Evolutionary conservation across 176 grass and related monocot species (phyloP).

Genomic region (Oryza officinalis): DNA sequence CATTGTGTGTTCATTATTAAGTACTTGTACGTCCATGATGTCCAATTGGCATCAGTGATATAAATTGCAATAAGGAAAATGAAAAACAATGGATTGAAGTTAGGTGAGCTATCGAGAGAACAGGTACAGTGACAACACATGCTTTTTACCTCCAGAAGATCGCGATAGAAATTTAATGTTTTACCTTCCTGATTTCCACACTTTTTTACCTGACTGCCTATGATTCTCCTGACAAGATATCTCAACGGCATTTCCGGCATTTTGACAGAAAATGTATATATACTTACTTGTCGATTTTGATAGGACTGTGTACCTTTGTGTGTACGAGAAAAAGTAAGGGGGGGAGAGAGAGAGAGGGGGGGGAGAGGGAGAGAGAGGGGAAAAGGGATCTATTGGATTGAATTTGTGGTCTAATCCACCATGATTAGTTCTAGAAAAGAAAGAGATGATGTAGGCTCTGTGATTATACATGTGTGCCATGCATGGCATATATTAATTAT

Average conservation of each 20-base stretch:
- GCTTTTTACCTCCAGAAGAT: background rate
- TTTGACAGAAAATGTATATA: background rate
- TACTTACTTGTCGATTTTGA: background rate
- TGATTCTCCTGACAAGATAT: slow-evolving; percentile 29
- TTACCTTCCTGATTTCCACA: background rate
- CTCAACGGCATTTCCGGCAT: slow-evolving; percentile 21
- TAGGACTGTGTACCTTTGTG: background rate
- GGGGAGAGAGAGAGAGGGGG: background rate
- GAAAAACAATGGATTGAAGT: background rate
- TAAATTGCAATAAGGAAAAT: background rate
- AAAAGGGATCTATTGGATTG: background rate
- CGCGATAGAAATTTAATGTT: background rate
- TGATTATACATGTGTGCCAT: no score
- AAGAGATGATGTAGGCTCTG: background rate
- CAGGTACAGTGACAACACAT: background rate
- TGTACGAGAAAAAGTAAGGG: background rate
- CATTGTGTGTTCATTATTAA: background rate
- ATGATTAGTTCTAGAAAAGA: slow-evolving; percentile 4
- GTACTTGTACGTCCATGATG: background rate
- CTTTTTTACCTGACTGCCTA: background rate
- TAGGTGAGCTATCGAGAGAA: background rate
- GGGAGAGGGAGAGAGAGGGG: background rate
- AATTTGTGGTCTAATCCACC: slow-evolving; percentile 5
- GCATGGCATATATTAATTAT: background rate
- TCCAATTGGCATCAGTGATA: background rate